Evolutionary conservation across 2,329 filamentous ascomycete species (phyloP), one percentile per base, ranked within the genome.

Genomic region (Clonostachys chloroleuca): DNA sequence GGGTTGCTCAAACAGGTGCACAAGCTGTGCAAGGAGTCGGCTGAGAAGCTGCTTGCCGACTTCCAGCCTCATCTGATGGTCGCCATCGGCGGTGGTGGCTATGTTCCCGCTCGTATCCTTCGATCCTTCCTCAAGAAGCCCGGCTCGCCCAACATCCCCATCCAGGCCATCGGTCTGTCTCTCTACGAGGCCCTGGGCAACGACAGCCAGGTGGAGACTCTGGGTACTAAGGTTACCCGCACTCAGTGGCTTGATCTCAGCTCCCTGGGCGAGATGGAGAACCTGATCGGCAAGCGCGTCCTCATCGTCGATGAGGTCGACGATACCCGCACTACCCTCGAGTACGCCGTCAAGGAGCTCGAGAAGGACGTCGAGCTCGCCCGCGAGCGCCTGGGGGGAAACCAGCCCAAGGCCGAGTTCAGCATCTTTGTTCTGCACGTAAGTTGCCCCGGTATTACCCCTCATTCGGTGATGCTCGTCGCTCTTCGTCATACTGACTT

Each of bases 191-290:
- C 84, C 53, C 86, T 97, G 43, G 77, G 80, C 49, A 43, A 44
- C 40, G 67, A 70, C 49, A 59, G 58, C 44, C 73, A 72, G 49
- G 69, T 72, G 49, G 94, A 99, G 72, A 73, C 78, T 53, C 86
- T 87, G 40, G 92, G 92, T 56, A 96, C 89, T 55, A 94, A 95
- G 74, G 94, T 99, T 58, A 97, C 90, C 40, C 88, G 94, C 58
- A 97, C 94, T 37, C 94, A 99, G 80, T 99, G 94, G 94, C 84
- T 99, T 49, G 94, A 99, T 68, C 75, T 99, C 51, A 88, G 80
- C 54, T 86, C 86, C 43, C 80, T 96, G 42, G 78, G 81, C 54
- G 84, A 91, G 69, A 94, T 95, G 86, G 80, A 84, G 64, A 92
- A 92, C 70, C 74, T 96, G 61, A 86, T 95, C 53, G 90, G 90